Percentiles rank a stretch among this genome's conserved stretches.
Conservation (phyloP, 1,139 yeast genomes). For the Geotrichum candidum region DNA sequence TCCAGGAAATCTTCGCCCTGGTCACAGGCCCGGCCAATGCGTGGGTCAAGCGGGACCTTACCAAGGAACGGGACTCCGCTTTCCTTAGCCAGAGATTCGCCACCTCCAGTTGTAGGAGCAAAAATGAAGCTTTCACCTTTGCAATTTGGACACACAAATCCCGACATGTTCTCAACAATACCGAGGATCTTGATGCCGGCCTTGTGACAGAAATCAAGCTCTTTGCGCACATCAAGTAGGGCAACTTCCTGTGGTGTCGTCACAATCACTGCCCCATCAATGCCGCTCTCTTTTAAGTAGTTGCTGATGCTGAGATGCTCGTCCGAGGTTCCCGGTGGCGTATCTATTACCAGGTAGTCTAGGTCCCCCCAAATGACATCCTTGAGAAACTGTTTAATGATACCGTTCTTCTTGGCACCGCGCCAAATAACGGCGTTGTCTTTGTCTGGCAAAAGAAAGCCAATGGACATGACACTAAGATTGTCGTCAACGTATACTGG, state of each 20-base stretch:
- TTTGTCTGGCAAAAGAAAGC: slow-evolving; percentile 87
- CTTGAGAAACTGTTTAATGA: slow-evolving; percentile 87
- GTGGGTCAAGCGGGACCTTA: slow-evolving; percentile 89
- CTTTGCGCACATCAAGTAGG: slow-evolving; percentile 87
- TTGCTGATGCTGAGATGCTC: slow-evolving; percentile 89
- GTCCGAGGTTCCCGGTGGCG: slow-evolving; percentile 98
- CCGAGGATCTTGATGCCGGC: slow-evolving; percentile 85
- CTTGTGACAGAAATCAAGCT: slow-evolving; percentile 87
- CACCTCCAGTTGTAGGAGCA: slow-evolving; percentile 96
- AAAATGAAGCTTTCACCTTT: slow-evolving; percentile 86
- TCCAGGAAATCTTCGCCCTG: slow-evolving; percentile 78
- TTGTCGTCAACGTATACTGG: slow-evolving; percentile 96
- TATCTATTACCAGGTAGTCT: slow-evolving; percentile 86
- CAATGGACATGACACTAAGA: slow-evolving; percentile 91
- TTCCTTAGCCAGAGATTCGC: slow-evolving; percentile 74
- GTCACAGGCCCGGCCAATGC: slow-evolving; percentile 88
- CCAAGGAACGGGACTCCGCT: slow-evolving; percentile 75
- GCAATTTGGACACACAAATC: slow-evolving; percentile 95
- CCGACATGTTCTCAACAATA: slow-evolving; percentile 95
- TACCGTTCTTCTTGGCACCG: slow-evolving; percentile 88
- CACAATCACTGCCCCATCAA: slow-evolving; percentile 91
- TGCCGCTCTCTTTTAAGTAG: slow-evolving; percentile 81
- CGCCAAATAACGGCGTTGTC: slow-evolving; percentile 97
- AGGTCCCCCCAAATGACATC: slow-evolving; percentile 96
- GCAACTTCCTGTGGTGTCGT: slow-evolving; percentile 99